Base-by-base conservation (phyloP, 306 rosid species). In the Cyclanthera cordifolia region DNA sequence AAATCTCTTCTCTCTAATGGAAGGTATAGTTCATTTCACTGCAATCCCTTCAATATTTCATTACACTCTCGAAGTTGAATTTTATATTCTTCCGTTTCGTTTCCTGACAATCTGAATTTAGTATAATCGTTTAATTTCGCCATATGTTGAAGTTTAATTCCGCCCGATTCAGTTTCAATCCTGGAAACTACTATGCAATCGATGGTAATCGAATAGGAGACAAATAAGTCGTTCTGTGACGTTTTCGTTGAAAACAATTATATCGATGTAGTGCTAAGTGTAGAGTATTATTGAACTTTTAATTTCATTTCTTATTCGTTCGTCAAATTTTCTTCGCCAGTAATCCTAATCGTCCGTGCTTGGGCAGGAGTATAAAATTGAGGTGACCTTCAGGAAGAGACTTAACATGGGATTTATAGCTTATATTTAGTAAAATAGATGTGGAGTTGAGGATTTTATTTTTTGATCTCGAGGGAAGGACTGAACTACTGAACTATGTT, bases 1-100 rank as follows among this genome's bases (percentile, higher is more conserved):
- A 61, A 63, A 54, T 73, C 47, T 45, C 37, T 27, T 61, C 50
- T 12, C 51, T 16, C 55, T 8, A 23, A 81, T 81, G 84, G 77
- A 79, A 58, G 84, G 84, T 81, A 53, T 32, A 23, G 0, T 63
- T 20, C 41, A 25, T 34, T 8, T 37, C 7, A 63, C 8, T 54
- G 15, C 39, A 10, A 34, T 56, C 16, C 60, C 67, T 43, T 14
- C 1, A 23, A 0, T 47, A 12, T 7, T 47, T 47, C n/a, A 1
- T 13, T 50, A 9, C 39, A 43, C 41, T 14, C 23, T 46, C 39
- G 1, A 17, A 39, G 48, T 47, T 47, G 1, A 67, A 7, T 49
- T 67, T 16, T 25, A 45, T 23, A 41, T 7, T 56, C 25, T 28
- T 30, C 28, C 61, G n/a, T 43, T 52, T 8, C 63, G 0, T 56